Evolutionary conservation across 371 early-diverging fungal genomes (phyloP).

Genomic region (Mucor ambiguus): DNA sequence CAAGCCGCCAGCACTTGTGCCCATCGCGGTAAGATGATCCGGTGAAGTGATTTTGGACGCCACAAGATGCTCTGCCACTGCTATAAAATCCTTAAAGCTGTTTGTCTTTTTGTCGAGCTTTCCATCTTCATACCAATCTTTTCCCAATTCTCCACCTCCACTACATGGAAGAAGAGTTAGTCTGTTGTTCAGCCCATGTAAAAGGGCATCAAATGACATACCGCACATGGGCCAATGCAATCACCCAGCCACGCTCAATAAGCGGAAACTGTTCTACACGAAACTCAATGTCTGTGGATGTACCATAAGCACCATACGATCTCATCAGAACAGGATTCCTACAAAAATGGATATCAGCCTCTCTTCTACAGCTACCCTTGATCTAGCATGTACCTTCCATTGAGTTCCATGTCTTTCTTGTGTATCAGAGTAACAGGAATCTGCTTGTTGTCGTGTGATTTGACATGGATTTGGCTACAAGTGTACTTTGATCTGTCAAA

Average conservation of each 20-base stretch:
- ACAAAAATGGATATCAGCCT: not conserved
- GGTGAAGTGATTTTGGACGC: conserved; percentile 55
- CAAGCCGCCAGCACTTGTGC: conserved; percentile 83
- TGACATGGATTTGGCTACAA: conserved; percentile 56
- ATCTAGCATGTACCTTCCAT: conserved; percentile 46
- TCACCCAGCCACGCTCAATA: conserved; percentile 79
- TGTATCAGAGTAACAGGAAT: conserved; percentile 78
- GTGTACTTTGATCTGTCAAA: conserved; percentile 53
- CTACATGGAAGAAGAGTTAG: conserved; percentile 26
- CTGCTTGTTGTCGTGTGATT: conserved; percentile 46
- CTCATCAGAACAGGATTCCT: conserved; percentile 75
- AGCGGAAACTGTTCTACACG: conserved; percentile 79
- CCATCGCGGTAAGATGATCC: conserved; percentile 61
- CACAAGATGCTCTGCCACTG: conserved; percentile 67
- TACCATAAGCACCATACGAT: conserved; percentile 89
- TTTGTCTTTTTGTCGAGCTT: conserved; percentile 70
- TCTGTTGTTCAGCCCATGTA: not conserved
- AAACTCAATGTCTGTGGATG: conserved; percentile 78
- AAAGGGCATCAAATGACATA: conserved; percentile 42
- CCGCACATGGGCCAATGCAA: conserved; percentile 86
- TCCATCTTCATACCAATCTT: conserved; percentile 77
- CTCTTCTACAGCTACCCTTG: not conserved
- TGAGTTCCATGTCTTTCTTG: conserved; percentile 45
- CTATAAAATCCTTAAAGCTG: conserved; percentile 71
- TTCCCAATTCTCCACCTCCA: conserved; percentile 85